phyloP scores from a whole-genome alignment of 768 basidiomycete genomes.

The Xerocomellus dryophilus region DNA sequence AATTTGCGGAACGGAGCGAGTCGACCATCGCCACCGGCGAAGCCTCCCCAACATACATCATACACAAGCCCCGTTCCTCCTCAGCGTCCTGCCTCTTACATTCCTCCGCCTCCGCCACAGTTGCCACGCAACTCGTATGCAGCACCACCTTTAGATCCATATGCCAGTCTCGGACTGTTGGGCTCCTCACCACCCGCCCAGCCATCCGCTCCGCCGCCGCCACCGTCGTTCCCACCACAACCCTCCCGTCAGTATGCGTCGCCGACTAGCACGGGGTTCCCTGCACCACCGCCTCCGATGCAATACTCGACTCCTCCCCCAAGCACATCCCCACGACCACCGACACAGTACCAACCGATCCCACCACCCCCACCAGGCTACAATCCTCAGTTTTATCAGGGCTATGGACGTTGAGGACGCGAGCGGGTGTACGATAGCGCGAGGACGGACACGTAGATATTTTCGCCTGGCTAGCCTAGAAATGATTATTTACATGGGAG shows the following conservation, averaged over 20 bases:
- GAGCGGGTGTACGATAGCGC: no score
- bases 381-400: constrained; percentile 9
- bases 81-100: constrained; percentile 18
- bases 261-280: constrained; percentile 15
- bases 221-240: constrained; percentile 2
- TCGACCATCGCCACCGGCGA: constrained; percentile 27
- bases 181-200: constrained; percentile 8
- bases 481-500: no score
- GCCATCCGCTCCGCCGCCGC: no score
- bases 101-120: constrained; percentile 26
- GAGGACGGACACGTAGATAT: no score
- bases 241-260: constrained; percentile 20
- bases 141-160: constrained; percentile 33
- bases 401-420: constrained; percentile 27
- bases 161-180: constrained; percentile 33
- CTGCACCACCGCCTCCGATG: constrained; percentile 30
- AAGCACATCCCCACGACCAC: constrained; percentile 13
- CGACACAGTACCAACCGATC: constrained; percentile 27
- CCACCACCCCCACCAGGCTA: constrained; percentile 34
- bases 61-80: constrained; percentile 16
- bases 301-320: constrained; percentile 22
- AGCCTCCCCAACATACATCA: no score
- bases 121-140: constrained; percentile 26
- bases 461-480: no score
- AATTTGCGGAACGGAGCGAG: constrained; percentile 44